A percentile compares a stretch with the other conserved stretches of the same genome.
These are phyloP conservation scores for Persicaria tinctoria DNA, from an alignment of 148 eudicot genomes.

Conservation along the genomic window DNA sequence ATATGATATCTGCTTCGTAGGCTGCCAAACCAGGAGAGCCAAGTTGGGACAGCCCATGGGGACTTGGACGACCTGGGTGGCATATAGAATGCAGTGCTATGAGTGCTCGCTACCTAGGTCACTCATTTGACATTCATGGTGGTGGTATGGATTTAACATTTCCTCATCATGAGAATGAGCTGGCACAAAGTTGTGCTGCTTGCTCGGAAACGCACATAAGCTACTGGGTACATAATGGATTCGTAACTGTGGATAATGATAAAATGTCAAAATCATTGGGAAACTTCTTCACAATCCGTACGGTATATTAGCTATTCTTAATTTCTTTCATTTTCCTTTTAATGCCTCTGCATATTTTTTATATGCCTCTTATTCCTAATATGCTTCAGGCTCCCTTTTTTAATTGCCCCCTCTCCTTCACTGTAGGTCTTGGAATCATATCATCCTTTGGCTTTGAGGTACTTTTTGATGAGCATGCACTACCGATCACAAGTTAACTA, in stretches of 20 bases:
- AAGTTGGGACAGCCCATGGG: constrained; percentile 93
- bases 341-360: not conserved
- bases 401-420: not conserved
- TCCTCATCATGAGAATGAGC: constrained; percentile 95
- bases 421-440: constrained; percentile 57
- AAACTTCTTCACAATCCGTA: constrained; percentile 83
- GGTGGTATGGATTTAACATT: constrained; percentile 88
- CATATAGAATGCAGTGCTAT: constrained; percentile 99
- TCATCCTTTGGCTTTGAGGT: constrained; percentile 89
- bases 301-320: constrained; percentile 34
- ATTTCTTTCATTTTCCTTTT: not conserved
- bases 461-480: constrained; percentile 68
- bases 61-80: constrained; percentile 98
- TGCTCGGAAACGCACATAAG: constrained; percentile 60
- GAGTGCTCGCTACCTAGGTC: constrained; percentile 69
- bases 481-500: constrained; percentile 80
- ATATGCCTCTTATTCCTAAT: not conserved
- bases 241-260: constrained; percentile 66
- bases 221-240: constrained; percentile 89
- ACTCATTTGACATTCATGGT: constrained; percentile 82
- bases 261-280: constrained; percentile 85
- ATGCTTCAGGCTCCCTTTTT: not conserved
- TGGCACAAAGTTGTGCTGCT: constrained; percentile 92
- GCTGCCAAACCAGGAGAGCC: constrained; percentile 90
- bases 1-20: constrained; percentile 20